Base-by-base conservation (phyloP, 495 filamentous ascomycete species). In the Aspergillus saccharolyticus region DNA sequence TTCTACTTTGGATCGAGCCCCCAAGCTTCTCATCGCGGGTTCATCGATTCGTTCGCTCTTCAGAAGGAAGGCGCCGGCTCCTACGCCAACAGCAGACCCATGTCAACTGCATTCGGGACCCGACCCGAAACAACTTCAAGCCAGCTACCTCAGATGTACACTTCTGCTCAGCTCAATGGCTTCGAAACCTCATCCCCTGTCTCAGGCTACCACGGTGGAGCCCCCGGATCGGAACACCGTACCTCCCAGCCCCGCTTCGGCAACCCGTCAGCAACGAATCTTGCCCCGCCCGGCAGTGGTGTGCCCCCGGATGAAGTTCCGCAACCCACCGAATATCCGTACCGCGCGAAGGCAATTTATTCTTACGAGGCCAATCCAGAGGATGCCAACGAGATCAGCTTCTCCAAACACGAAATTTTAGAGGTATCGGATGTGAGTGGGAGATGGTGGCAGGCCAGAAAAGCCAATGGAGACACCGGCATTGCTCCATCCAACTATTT, bases 401-500 rank as follows among this genome's bases (percentile, higher is more conserved):
- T 98, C 80, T 80, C 84, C 47, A 97, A 97, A 74, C 90, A 97
- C 63, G 94, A 98, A 72, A 90, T 97, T 54, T 79, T 98, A 44
- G 93, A 98, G 70, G 93, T 98, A 55, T 96, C 89, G 45, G 94
- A 98, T 64, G 95, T 98, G 55, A 96, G 90, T 65, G 94, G 94
- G 25, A 75, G 94, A 73, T 98, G 94, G 94, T 98, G 94, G 94
- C 94, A 98, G 76, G 94, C 94, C 60, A 85, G 90, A 76, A 97
- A 97, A 76, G 83, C 90, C 69, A 96, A 74, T 60, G 94, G 94
- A 67, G 91, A 97, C 63, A 97, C 94, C 51, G 94, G 94, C 63
- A 96, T 97, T 71, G 94, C 94, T 53, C 94, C 94, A 18, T 96
- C 90, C 60, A 98, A 98, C 76, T 98, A 98, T 70, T 80, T 98